These are phyloP conservation scores for Babesia caballi DNA, from an alignment of 169 alveolate species.

Conservation along the genomic window DNA sequence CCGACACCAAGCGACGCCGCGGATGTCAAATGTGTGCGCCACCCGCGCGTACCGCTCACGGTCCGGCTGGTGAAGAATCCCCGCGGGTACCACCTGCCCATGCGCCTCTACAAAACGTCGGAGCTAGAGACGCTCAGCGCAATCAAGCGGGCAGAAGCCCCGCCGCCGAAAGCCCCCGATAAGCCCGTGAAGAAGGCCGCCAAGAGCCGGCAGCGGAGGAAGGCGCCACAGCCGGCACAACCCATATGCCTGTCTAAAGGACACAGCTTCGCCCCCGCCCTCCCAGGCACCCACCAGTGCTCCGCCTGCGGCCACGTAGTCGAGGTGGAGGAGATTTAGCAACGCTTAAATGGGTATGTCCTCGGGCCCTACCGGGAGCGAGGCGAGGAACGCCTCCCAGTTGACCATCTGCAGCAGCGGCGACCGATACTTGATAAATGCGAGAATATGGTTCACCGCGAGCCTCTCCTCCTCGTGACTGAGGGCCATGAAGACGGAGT, in stretches of 20 bases:
- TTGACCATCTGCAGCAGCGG: slow-evolving; percentile 61
- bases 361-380: slow-evolving; percentile 63
- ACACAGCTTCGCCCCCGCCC: slow-evolving; percentile 5
- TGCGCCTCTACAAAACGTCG: slow-evolving; percentile 40
- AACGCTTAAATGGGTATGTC: slow-evolving; percentile 14
- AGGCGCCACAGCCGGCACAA: neutral
- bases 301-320: neutral
- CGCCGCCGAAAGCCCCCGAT: neutral
- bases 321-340: slow-evolving; percentile 15
- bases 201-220: neutral
- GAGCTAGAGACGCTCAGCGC: slow-evolving; percentile 15
- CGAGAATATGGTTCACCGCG: slow-evolving; percentile 53
- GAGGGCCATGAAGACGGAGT: slow-evolving; percentile 40
- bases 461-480: slow-evolving; percentile 48
- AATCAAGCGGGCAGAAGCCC: neutral
- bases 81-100: slow-evolving; percentile 43
- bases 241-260: slow-evolving; percentile 5
- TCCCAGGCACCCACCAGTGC: slow-evolving; percentile 4
- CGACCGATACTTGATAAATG: slow-evolving; percentile 50
- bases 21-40: neutral
- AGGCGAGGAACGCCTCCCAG: slow-evolving; percentile 53
- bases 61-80: slow-evolving; percentile 41
- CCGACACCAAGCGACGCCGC: neutral
- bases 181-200: slow-evolving; percentile 13
- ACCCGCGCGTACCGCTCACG: slow-evolving; percentile 37